phyloP scores from a whole-genome alignment of 768 basidiomycete genomes.

The Xerocomellus chrysenteron region DNA sequence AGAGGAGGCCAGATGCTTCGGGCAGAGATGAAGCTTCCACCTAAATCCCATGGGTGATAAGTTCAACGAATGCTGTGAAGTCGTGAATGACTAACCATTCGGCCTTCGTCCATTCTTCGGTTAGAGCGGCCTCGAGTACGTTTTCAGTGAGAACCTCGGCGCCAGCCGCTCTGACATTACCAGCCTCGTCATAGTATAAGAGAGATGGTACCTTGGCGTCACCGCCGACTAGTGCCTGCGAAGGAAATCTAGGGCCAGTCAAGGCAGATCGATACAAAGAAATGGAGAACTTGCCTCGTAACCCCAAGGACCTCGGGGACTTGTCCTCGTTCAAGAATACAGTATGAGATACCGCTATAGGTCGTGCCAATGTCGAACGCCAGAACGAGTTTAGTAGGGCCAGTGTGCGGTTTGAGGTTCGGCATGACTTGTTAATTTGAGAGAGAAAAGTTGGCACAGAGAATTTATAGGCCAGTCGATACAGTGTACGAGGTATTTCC shows the following conservation, averaged over 20 bases:
- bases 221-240: constrained; percentile 35
- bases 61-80: background rate
- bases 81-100: constrained; percentile 16
- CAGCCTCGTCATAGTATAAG: constrained; percentile 41
- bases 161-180: constrained; percentile 37
- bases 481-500: background rate
- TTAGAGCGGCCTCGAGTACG: constrained; percentile 34
- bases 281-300: background rate
- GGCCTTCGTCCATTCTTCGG: constrained; percentile 21
- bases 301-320: constrained; percentile 14
- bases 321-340: constrained; percentile 11
- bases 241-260: constrained; percentile 35
- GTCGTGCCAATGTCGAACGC: constrained; percentile 51
- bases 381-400: constrained; percentile 36
- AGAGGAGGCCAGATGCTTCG: constrained; percentile 11
- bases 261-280: background rate
- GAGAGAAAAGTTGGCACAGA: background rate
- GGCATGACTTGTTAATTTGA: constrained; percentile 1
- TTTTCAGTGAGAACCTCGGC: constrained; percentile 37
- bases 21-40: constrained; percentile 29
- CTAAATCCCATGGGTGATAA: background rate
- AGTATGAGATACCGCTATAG: constrained; percentile 44
- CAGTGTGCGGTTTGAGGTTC: constrained; percentile 1
- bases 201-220: constrained; percentile 47
- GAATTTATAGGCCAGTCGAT: background rate